A percentile compares a stretch with the other conserved stretches of the same genome.
Conservation (phyloP, 129 eudicot genomes). For the Centrapalus pauciflorus region DNA sequence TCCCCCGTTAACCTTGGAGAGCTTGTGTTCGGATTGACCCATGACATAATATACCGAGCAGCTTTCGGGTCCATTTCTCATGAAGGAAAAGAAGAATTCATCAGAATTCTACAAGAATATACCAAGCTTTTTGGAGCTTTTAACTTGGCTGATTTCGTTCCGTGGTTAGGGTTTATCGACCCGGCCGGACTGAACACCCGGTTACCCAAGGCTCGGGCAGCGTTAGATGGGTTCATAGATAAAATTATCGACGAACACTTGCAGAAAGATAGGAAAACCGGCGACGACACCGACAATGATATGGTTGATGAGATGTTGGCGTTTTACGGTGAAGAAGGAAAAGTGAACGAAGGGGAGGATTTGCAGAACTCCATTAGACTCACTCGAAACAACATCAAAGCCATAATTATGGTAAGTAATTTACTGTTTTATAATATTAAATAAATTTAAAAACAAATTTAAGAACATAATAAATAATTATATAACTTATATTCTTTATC, state of each 20-base stretch:
- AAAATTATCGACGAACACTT: slow-evolving; percentile 10
- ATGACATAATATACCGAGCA: slow-evolving; percentile 3
- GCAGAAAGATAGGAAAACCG: not conserved
- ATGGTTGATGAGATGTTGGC: slow-evolving; percentile 20
- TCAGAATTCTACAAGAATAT: not conserved
- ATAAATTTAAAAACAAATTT: too few relatives aligned
- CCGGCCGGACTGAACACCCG: not conserved
- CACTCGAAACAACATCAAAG: slow-evolving; percentile 12
- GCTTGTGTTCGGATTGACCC: slow-evolving; percentile 1
- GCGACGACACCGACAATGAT: not conserved
- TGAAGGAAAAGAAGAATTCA: slow-evolving; percentile 9
- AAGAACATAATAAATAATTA: too few relatives aligned
- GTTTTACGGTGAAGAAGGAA: not conserved
- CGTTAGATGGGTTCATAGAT: slow-evolving; percentile 10
- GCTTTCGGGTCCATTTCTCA: slow-evolving; percentile 15
- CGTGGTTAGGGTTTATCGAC: not conserved
- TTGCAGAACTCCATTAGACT: not conserved
- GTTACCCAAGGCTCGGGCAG: not conserved
- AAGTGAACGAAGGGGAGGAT: not conserved
- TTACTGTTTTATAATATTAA: too few relatives aligned
- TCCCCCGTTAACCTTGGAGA: not conserved
- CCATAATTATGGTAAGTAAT: slow-evolving; percentile 14
- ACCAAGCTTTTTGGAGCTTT: slow-evolving; percentile 8
- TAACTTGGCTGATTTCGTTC: slow-evolving; percentile 8
- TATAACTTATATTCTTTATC: too few relatives aligned